Base-by-base conservation (phyloP, 169 alveolate species). In the Babesia sp. region DNA sequence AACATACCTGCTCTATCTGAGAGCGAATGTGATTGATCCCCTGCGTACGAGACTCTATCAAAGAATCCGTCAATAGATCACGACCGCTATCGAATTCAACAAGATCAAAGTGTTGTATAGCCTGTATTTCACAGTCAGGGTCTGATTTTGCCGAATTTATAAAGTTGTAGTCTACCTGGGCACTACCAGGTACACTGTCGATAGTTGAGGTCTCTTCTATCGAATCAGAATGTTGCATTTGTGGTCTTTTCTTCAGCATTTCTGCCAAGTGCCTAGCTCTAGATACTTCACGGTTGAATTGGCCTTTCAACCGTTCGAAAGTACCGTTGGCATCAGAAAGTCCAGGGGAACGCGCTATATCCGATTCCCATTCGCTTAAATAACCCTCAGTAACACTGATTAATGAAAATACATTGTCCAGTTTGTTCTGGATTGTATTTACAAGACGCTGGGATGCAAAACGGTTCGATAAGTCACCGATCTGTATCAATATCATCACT, bases 361-460 rank as follows among this genome's bases (percentile, higher is more conserved):
- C 81, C 4, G 68, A 55, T 46, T 57, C 83, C 87, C 87, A 79
- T 31, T 79, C 87, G 33, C 33, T 39, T 50, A 79, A 42, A 45
- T 79, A 79, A 18, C 87, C 87, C 31, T 79, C 82, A 14, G 87
- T 79, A 5, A 79, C 87, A 56, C 87, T 79, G 18, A 79, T 71
- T 11, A 79, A 51, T 6, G 87, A 28, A 46, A 66, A 60, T 1
- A 79, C 87, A 37, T 79, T 79, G 39, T 79, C 87, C 51, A 79
- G 59, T 37, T 79, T 79, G 58, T 57, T 58, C 58, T 58, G 73
- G 41, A 79, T 63, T 45, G 87, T 79, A 31, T 29, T 63, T 22
- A 79, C 33, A 16, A 79, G 60, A 22, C 68, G 55, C 37, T 71
- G 64, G 5, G 87, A 79, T 28, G 69, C 81, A 31, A 61, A 79